These are phyloP conservation scores for Salvia rosmarinus DNA, from an alignment of 257 asterid genomes.

Conservation along the genomic window DNA sequence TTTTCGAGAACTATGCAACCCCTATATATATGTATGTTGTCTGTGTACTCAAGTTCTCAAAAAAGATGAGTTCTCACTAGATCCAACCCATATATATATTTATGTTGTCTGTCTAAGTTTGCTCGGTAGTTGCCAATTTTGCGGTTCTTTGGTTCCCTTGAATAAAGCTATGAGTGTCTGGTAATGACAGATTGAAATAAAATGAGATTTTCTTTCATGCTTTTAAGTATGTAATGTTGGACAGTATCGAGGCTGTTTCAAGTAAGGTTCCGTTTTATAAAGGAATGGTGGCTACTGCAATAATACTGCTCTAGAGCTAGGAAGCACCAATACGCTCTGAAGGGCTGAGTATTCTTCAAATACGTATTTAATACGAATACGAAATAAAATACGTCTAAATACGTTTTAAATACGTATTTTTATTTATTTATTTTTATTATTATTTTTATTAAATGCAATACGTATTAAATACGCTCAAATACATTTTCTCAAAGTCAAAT, in stretches of 20 bases:
- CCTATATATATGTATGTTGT: background rate
- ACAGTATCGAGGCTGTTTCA: background rate
- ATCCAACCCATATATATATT: background rate
- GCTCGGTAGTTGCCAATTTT: constrained; percentile 4
- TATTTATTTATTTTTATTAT: too few species aligned
- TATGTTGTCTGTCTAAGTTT: background rate
- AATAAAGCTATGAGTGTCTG: background rate
- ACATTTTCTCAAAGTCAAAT: too few species aligned
- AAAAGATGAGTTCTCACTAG: too few species aligned
- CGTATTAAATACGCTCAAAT: too few species aligned
- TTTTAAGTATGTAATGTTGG: background rate
- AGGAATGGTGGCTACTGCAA: background rate
- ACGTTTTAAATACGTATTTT: too few species aligned
- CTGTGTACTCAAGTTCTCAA: too few species aligned
- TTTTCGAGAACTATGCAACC: too few species aligned
- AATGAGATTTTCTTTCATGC: background rate
- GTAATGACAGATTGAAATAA: background rate
- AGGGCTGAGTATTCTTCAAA: too few species aligned
- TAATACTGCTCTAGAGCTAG: background rate
- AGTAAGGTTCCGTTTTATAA: background rate
- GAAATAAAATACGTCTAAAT: too few species aligned
- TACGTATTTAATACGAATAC: too few species aligned
- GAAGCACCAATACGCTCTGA: too few species aligned
- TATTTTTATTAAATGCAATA: too few species aligned
- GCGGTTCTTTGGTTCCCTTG: constrained; percentile 23